Evolutionary conservation across 2,329 filamentous ascomycete genomes (phyloP).

Genomic region (Colletotrichum chlorophyti): DNA sequence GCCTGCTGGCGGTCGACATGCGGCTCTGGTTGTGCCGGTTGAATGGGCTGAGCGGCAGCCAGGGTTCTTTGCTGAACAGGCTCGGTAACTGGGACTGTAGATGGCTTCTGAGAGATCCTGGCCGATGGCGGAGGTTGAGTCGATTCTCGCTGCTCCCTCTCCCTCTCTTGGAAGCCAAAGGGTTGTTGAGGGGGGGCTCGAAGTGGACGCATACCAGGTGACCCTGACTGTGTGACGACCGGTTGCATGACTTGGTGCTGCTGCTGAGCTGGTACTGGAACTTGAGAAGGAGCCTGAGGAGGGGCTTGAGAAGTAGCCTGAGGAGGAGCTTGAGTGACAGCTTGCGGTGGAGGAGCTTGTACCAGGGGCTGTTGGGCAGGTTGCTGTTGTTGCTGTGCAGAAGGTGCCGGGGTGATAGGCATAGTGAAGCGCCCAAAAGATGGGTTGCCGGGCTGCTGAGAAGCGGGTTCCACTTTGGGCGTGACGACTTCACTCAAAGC

Average conservation of each 20-base stretch:
- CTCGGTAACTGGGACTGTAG: constrained; percentile 40
- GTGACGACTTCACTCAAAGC: constrained; percentile 51
- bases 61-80: constrained; percentile 42
- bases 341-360: constrained; percentile 14
- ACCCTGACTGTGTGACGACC: constrained; percentile 50
- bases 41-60: constrained; percentile 42
- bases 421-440: constrained; percentile 51
- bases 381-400: constrained; percentile 33
- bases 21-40: constrained; percentile 40
- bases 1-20: constrained; percentile 33
- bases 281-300: constrained; percentile 23
- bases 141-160: constrained; percentile 43
- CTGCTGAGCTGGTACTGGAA: constrained; percentile 37
- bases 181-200: constrained; percentile 47
- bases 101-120: constrained; percentile 48
- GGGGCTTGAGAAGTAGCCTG: constrained; percentile 27
- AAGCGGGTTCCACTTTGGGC: constrained; percentile 51
- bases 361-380: constrained; percentile 27
- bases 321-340: constrained; percentile 12
- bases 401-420: constrained; percentile 52
- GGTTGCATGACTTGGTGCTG: constrained; percentile 46
- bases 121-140: constrained; percentile 44
- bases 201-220: constrained; percentile 50
- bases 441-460: constrained; percentile 42
- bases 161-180: constrained; percentile 54